Evolutionary conservation across 1,139 yeast genomes (phyloP).

Genomic region (Magnusiomyces clavatus): DNA sequence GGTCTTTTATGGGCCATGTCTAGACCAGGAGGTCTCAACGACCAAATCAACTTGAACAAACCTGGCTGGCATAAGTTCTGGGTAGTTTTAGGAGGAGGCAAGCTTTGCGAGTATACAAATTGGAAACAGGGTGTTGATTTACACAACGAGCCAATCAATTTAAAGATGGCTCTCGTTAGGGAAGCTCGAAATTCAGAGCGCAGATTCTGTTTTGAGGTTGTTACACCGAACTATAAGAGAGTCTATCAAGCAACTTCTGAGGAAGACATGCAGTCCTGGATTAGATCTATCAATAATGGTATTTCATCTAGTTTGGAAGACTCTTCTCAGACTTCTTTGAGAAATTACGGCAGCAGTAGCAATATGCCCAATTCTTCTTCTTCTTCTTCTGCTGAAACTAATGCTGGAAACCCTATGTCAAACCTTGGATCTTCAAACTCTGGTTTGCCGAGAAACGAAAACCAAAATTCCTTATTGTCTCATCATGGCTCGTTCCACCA

Average conservation of each 20-base stretch:
- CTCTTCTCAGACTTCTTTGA: slow-evolving; percentile 3
- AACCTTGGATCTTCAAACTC: background rate
- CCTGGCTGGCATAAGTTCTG: slow-evolving; percentile 89
- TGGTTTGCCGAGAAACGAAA: background rate
- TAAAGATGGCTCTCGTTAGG: slow-evolving; percentile 63
- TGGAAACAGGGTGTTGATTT: slow-evolving; percentile 68
- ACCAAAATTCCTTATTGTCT: background rate
- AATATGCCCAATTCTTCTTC: too few species aligned
- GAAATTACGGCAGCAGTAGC: background rate
- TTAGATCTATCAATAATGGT: slow-evolving; percentile 42
- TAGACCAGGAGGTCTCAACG: slow-evolving; percentile 33
- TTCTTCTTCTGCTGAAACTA: background rate
- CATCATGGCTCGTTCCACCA: slow-evolving; percentile 2
- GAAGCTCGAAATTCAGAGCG: slow-evolving; percentile 40
- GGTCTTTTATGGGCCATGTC: slow-evolving; percentile 56
- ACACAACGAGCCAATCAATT: slow-evolving; percentile 62
- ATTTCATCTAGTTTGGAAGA: slow-evolving; percentile 25
- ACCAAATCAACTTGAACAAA: slow-evolving; percentile 57
- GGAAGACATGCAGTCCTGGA: slow-evolving; percentile 65
- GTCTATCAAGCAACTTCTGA: slow-evolving; percentile 71
- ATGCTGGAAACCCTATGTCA: background rate
- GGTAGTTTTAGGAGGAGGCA: slow-evolving; percentile 67
- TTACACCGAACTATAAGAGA: slow-evolving; percentile 65
- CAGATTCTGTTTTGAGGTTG: slow-evolving; percentile 63
- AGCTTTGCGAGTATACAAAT: slow-evolving; percentile 63